phyloP scores from a whole-genome alignment of 1,139 yeast genomes.

The Dujonia santamariae region DNA sequence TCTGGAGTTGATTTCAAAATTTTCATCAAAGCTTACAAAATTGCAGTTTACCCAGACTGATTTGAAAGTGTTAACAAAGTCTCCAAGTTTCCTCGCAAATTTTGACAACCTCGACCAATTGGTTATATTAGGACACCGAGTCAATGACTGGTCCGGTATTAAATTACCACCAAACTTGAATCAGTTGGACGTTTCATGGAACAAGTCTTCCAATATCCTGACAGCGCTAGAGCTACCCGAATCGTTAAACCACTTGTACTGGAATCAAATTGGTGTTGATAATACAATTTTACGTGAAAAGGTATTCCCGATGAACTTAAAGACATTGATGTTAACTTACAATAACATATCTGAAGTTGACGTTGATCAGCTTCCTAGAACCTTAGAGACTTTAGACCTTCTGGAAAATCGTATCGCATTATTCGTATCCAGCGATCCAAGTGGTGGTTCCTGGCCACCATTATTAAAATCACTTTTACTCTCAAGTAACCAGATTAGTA shows the following conservation, averaged over 20 bases:
- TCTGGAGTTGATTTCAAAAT: constrained; percentile 21
- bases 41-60: constrained; percentile 28
- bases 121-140: constrained; percentile 32
- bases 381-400: constrained; percentile 28
- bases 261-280: constrained; percentile 28
- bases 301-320: constrained; percentile 20
- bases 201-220: constrained; percentile 14
- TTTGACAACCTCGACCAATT: constrained; percentile 20
- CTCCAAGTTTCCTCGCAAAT: constrained; percentile 10
- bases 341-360: constrained; percentile 22
- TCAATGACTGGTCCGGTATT: constrained; percentile 26
- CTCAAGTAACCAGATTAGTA: constrained; percentile 20
- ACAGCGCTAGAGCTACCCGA: constrained; percentile 18
- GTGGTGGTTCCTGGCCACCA: constrained; percentile 27
- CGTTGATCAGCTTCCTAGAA: constrained; percentile 21
- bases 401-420: constrained; percentile 20
- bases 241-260: constrained; percentile 22
- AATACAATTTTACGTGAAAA: constrained; percentile 13
- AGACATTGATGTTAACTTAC: constrained; percentile 33
- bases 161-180: constrained; percentile 21
- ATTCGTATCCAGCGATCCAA: constrained; percentile 9
- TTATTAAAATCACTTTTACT: constrained; percentile 24
- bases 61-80: constrained; percentile 11
- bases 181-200: constrained; percentile 39
- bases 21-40: constrained; percentile 24